phyloP scores from a whole-genome alignment of 1,284 basidiomycete species.

The Crepidotus sp. region DNA sequence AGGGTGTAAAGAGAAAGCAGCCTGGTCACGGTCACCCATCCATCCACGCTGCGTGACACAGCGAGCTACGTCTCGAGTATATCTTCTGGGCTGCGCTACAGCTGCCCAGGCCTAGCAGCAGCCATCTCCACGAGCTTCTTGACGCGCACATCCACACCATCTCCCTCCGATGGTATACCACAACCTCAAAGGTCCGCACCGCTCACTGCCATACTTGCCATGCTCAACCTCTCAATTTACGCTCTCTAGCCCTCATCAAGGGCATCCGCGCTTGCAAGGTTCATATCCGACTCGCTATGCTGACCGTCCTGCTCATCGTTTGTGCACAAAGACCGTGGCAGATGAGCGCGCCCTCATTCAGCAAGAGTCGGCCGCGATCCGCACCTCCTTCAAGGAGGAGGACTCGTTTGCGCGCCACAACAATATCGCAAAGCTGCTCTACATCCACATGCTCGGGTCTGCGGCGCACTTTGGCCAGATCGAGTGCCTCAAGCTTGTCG shows the following conservation, averaged over 20 bases:
- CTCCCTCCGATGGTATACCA: conserved; percentile 67
- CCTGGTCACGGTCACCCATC: too few species aligned
- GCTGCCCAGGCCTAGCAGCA: conserved; percentile 9
- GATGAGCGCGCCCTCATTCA: conserved; percentile 97
- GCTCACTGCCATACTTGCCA: conserved; percentile 2
- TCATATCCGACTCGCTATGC: conserved; percentile 16
- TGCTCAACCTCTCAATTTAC: conserved; percentile 16
- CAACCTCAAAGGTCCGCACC: conserved; percentile 76
- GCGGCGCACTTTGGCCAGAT: conserved; percentile 99
- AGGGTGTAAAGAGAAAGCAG: too few species aligned
- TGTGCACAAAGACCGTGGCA: conserved; percentile 73
- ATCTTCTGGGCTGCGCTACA: neutral
- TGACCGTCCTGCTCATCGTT: conserved; percentile 21
- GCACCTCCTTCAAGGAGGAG: conserved; percentile 97
- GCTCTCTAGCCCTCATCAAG: conserved; percentile 78
- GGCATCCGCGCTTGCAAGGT: conserved; percentile 92
- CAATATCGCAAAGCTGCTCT: conserved; percentile 96
- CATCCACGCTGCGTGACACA: too few species aligned
- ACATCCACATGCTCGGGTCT: conserved; percentile 99
- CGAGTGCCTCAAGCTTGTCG: conserved; percentile 98
- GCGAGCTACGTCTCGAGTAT: too few species aligned
- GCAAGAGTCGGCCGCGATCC: conserved; percentile 96
- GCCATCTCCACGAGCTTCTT: neutral
- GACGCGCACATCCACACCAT: too few species aligned
- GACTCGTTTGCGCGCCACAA: conserved; percentile 90